Evolutionary conservation across 2,329 filamentous ascomycete genomes (phyloP).

Genomic region (Immersiporthe knoxdaviesiana): DNA sequence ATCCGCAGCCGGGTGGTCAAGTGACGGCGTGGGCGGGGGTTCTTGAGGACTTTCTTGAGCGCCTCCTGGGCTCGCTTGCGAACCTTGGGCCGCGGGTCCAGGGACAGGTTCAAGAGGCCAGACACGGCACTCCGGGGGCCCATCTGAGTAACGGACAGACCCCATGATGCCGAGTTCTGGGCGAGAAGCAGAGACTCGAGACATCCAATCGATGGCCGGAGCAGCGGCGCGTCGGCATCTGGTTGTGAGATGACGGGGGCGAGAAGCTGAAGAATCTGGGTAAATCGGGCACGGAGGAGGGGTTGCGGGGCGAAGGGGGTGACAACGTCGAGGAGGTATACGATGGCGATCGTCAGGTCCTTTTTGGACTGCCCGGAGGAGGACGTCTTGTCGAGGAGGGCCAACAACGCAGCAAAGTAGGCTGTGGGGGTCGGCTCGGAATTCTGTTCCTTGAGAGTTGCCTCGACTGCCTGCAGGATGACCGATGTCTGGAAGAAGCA

Average conservation of each 20-base stretch:
- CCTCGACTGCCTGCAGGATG: constrained; percentile 88
- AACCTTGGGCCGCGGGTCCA: constrained; percentile 90
- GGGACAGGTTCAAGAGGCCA: constrained; percentile 79
- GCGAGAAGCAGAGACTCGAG: constrained; percentile 89
- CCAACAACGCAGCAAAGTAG: constrained; percentile 94
- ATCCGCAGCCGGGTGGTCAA: constrained; percentile 93
- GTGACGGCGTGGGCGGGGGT: constrained; percentile 83
- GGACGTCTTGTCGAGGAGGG: constrained; percentile 79
- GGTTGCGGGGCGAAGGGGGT: constrained; percentile 83
- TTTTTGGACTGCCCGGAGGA: constrained; percentile 72
- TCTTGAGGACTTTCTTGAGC: constrained; percentile 78
- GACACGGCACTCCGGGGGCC: constrained; percentile 86
- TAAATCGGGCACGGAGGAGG: constrained; percentile 92
- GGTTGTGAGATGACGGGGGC: constrained; percentile 79
- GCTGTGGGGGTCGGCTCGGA: constrained; percentile 82
- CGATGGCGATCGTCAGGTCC: constrained; percentile 80
- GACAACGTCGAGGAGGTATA: constrained; percentile 94
- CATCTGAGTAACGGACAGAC: constrained; percentile 78
- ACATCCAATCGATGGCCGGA: constrained; percentile 88
- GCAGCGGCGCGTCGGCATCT: constrained; percentile 83
- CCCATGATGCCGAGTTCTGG: constrained; percentile 88
- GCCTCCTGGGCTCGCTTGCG: constrained; percentile 92
- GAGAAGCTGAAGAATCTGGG: constrained; percentile 84
- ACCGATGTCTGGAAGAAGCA: constrained; percentile 68
- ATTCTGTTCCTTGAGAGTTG: constrained; percentile 87